A percentile compares a stretch with the other conserved stretches of the same genome.
These are phyloP conservation scores for Xylaria sp. DNA, from an alignment of 2,329 filamentous ascomycete species.

Conservation along the genomic window DNA sequence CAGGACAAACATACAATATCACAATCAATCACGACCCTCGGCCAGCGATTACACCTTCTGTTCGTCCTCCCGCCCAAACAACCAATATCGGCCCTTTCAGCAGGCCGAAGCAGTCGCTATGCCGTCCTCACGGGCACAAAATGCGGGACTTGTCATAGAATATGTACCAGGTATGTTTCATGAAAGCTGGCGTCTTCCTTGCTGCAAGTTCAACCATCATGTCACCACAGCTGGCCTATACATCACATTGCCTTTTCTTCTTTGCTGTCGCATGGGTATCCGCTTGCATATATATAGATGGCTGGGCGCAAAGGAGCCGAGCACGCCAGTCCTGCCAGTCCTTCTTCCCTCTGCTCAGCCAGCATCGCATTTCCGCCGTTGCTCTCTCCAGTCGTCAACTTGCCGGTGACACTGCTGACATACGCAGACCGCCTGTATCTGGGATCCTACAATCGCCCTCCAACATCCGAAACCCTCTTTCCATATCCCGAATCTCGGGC, in stretches of 20 bases:
- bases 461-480: conserved; percentile 83
- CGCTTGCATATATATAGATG: conserved; percentile 30
- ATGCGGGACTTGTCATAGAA: conserved; percentile 90
- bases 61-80: not conserved
- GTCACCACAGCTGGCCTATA: not conserved
- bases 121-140: conserved; percentile 63
- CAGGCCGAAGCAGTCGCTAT: conserved; percentile 50
- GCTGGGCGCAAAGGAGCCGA: conserved; percentile 29
- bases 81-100: conserved; percentile 10
- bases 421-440: conserved; percentile 89
- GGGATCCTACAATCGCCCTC: conserved; percentile 86
- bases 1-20: too few relatives aligned
- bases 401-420: conserved; percentile 51
- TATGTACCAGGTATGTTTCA: conserved; percentile 84
- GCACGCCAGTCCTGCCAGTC: conserved; percentile 44
- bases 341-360: conserved; percentile 36
- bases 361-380: conserved; percentile 33
- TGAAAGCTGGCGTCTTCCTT: not conserved
- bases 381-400: conserved; percentile 37
- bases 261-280: conserved; percentile 27
- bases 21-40: not conserved
- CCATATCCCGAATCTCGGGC: conserved; percentile 73
- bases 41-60: conserved; percentile 17
- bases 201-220: not conserved
- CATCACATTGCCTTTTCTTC: not conserved